Conservation (phyloP, 75 land plant species). For the Larix kaempferi region DNA sequence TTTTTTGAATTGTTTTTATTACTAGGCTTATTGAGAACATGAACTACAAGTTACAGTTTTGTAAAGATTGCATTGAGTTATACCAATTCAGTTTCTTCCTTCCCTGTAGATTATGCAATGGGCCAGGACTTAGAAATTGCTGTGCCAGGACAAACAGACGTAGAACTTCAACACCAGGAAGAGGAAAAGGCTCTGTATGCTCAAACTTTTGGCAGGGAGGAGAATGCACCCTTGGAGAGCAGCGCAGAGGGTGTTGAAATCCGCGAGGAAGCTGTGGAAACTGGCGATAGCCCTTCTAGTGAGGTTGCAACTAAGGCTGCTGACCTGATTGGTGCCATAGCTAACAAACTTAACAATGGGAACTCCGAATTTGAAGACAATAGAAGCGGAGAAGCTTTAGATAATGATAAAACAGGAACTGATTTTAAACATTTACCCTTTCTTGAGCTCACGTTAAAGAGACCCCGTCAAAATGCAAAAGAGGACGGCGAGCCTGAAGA, state of each 20-base stretch:
- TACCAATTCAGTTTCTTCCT: not conserved
- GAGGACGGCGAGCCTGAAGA: constrained; percentile 31
- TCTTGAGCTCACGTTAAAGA: constrained; percentile 64
- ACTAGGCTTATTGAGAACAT: not conserved
- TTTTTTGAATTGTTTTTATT: not conserved
- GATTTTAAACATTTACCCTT: constrained; percentile 34
- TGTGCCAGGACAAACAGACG: constrained; percentile 26
- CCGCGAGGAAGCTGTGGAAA: constrained; percentile 3
- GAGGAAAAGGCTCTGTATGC: constrained; percentile 6
- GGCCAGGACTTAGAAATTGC: constrained; percentile 46
- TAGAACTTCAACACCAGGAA: constrained; percentile 12
- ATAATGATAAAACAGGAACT: constrained; percentile 16
- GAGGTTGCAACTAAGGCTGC: constrained; percentile 16
- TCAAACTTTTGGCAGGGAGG: constrained; percentile 15
- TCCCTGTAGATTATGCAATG: constrained; percentile 27
- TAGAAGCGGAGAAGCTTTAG: constrained; percentile 5
- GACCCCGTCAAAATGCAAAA: constrained; percentile 33
- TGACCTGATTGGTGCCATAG: constrained; percentile 11
- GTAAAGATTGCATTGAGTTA: not conserved
- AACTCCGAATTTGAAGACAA: constrained; percentile 6
- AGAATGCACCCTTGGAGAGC: constrained; percentile 5
- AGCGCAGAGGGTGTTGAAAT: constrained; percentile 11
- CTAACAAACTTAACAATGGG: constrained; percentile 5
- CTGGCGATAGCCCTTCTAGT: constrained; percentile 6
- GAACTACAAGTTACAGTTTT: constrained; percentile 6